A percentile compares a stretch with the other conserved stretches of the same genome.
phyloP scores from a whole-genome alignment of 768 basidiomycete genomes.

The Hericium rajendrae region DNA sequence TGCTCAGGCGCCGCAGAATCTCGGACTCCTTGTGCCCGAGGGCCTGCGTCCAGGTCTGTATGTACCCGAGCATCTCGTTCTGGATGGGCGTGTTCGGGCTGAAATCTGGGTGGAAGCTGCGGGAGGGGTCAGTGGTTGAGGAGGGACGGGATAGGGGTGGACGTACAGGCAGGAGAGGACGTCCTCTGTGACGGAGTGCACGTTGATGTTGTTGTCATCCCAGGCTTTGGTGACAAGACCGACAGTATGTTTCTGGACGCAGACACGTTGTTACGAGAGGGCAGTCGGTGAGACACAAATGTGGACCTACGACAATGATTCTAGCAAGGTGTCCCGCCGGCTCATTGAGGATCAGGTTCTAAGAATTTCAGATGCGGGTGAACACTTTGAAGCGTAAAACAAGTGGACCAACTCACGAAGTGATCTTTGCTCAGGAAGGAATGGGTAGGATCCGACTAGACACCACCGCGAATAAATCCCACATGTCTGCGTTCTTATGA shows the following conservation, averaged over 20 bases:
- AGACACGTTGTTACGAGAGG: background rate
- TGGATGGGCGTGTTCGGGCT: slow-evolving; percentile 54
- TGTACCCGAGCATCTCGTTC: slow-evolving; percentile 62
- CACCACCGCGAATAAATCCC: background rate
- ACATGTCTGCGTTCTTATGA: background rate
- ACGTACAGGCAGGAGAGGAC: slow-evolving; percentile 57
- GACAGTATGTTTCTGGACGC: slow-evolving; percentile 52
- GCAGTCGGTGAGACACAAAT: background rate
- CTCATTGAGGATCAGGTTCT: slow-evolving; percentile 77
- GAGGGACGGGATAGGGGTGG: background rate
- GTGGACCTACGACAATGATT: slow-evolving; percentile 46
- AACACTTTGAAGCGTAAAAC: too few relatives aligned
- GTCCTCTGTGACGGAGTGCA: slow-evolving; percentile 48
- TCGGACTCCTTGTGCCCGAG: slow-evolving; percentile 39
- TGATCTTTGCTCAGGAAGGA: slow-evolving; percentile 87
- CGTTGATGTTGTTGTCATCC: slow-evolving; percentile 61
- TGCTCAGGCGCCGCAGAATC: slow-evolving; percentile 47
- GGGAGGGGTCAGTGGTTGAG: background rate
- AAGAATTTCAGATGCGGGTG: background rate
- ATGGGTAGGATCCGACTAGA: slow-evolving; percentile 77
- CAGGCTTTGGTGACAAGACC: slow-evolving; percentile 67
- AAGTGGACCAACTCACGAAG: slow-evolving; percentile 70
- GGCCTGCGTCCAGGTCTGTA: slow-evolving; percentile 51
- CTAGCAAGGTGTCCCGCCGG: slow-evolving; percentile 71
- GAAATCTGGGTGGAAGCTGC: slow-evolving; percentile 81